Base-by-base conservation (phyloP, 2,329 filamentous ascomycete species). In the Fusarium musae region DNA sequence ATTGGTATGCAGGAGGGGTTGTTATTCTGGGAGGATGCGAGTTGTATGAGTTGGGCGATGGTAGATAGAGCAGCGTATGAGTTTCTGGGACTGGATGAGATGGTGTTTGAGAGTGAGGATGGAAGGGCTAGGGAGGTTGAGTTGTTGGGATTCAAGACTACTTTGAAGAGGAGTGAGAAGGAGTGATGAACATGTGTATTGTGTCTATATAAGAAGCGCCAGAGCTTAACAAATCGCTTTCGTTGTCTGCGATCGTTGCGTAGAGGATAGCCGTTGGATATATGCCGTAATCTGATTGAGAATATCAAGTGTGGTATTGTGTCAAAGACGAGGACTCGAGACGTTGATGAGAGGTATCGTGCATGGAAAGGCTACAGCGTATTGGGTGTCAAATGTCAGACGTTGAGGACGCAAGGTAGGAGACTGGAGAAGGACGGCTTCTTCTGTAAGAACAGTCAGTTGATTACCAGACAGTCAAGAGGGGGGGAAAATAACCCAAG, bases 11-110 rank as follows among this genome's bases (percentile, higher is more conserved):
- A 47, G 21, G 44, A 69, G 26, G 17, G 37, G 1, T 16, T 52
- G 28, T 2, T 69, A 3, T 62, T 62, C 17, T 69, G 66, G 66
- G 40, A 46, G 8, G 66, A 69, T 49, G 58, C 50, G 21, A 58
- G 50, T 4, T 69, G 66, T 16, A 23, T 42, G 11, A 46, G 64
- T 16, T 69, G 66, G 66, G 64, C 34, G 0, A 30, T 58, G 39
- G 21, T 47, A 0, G 64, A 69, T 30, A 46, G 66, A 47, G 64
- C 58, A 0, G 63, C 56, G 0, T 23, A 63, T 30, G 50, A 69
- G 44, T 69, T 68, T 0, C 9, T n/a, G 11, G 63, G 63, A 1
- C 1, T 69, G 6, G 66, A 68, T 26, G 63, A 63, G 39, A 21
- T 69, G 43, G 37, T 69, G 15, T 69, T 69, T 47, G 13, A 19